Base-by-base conservation (phyloP, 1,139 yeast genomes). In the Taphrina pruni region DNA sequence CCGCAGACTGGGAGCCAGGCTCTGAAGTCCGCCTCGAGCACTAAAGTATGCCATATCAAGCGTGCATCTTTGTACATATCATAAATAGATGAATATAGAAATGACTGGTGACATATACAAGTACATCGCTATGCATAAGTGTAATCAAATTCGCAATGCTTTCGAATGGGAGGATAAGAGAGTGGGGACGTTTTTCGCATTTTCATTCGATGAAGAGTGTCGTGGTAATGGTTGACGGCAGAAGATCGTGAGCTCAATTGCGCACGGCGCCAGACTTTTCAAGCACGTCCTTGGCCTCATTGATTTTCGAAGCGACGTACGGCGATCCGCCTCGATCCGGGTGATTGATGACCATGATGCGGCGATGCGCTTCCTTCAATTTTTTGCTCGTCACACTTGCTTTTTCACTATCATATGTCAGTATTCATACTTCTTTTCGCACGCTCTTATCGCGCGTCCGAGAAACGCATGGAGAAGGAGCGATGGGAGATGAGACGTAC, bases 261-360 rank as follows among this genome's bases (percentile, higher is more conserved):
- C 67, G 60, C 20, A 64, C 61, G 21, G 67, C 67, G 38, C 70
- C 64, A 39, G 60, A 54, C 55, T 91, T 92, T 74, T 90, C 96
- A 77, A 94, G 83, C 77, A 92, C 88, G 76, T 92, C 97, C 79
- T 94, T 94, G 68, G 99, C 98, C 81, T 94, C 98, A 78, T 94
- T 94, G 74, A 94, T 92, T 82, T 94, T 94, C 62, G 98, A 93
- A 71, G 99, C 99, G 77, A 94, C 79, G 76, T 86, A 93, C 51
- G 98, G 94, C 21, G 97, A 89, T 9, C 99, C 99, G 66, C 99
- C 99, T 77, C 95, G 90, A 81, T 94, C 99, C 12, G 99, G 99
- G 78, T 94, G 99, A 80, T 94, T 94, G 65, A 93, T 86, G 78
- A 94, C 83, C 97, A 94, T 92, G 81, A 90, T 89, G 77, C 85